Percentiles rank a stretch among this genome's conserved stretches.
Conservation (phyloP, 495 filamentous ascomycete species). For the Neurospora tetrasperma region DNA sequence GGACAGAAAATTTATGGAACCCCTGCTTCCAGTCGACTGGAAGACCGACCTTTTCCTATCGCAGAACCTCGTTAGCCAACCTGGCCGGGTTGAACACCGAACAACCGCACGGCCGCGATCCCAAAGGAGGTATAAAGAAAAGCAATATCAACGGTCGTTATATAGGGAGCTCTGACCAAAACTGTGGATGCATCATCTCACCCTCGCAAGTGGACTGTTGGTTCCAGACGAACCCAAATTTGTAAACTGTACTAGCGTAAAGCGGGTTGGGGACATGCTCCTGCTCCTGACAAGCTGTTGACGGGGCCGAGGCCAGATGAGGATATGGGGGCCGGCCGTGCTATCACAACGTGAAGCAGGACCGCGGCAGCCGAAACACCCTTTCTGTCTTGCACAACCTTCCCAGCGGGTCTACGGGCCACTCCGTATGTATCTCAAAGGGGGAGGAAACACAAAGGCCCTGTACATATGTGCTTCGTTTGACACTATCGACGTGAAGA, state of each 20-base stretch:
- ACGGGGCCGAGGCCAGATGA: neutral
- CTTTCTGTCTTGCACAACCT: neutral
- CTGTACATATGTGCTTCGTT: neutral
- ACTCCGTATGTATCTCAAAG: neutral
- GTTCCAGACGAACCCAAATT: neutral
- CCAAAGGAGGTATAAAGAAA: conserved; percentile 1
- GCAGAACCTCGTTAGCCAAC: neutral
- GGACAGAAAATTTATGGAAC: conserved; percentile 19
- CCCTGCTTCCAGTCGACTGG: conserved; percentile 1
- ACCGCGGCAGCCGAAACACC: conserved; percentile 8
- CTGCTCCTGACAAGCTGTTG: neutral
- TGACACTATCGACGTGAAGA: conserved; percentile 1
- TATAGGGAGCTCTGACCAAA: conserved; percentile 15
- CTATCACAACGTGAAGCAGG: conserved; percentile 1
- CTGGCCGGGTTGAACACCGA: neutral
- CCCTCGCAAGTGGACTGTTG: conserved; percentile 16
- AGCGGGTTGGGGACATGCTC: neutral
- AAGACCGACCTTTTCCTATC: neutral
- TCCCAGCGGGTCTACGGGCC: conserved; percentile 1
- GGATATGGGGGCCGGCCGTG: neutral
- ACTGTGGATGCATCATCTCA: conserved; percentile 14
- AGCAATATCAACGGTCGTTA: conserved; percentile 21
- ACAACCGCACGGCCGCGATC: neutral
- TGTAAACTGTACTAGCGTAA: neutral
- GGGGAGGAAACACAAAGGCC: conserved; percentile 7